phyloP scores from a whole-genome alignment of 305 asterid genomes.

The Plantago coronopus region DNA sequence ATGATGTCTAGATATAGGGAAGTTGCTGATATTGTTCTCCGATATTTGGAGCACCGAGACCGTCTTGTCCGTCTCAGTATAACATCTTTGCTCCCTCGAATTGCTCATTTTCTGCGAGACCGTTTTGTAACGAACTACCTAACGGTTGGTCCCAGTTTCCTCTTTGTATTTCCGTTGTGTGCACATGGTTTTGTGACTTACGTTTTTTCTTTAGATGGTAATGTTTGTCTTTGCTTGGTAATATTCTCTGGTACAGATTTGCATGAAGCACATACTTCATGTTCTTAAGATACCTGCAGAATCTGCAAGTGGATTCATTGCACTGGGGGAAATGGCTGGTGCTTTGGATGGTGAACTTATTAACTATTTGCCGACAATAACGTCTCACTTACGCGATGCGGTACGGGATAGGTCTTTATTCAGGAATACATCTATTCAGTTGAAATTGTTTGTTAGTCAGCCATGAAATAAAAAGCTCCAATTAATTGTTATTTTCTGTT shows the following conservation, averaged over 20 bases:
- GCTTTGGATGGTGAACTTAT: slow-evolving; percentile 97
- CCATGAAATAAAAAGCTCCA: slow-evolving; percentile 11
- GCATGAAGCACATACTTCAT: slow-evolving; percentile 98
- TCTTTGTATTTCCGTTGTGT: slow-evolving; percentile 13
- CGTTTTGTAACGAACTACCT: slow-evolving; percentile 95
- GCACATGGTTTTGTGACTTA: neutral
- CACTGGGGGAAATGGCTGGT: slow-evolving; percentile 99
- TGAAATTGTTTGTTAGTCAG: neutral
- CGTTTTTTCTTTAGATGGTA: slow-evolving; percentile 22
- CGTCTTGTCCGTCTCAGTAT: slow-evolving; percentile 98
- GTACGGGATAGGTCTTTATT: slow-evolving; percentile 42
- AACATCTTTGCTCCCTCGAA: slow-evolving; percentile 95
- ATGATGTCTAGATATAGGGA: slow-evolving; percentile 99
- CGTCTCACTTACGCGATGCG: slow-evolving; percentile 93
- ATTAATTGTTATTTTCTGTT: slow-evolving; percentile 24
- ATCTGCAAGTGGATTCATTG: slow-evolving; percentile 95
- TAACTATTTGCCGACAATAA: slow-evolving; percentile 97
- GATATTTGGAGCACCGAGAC: slow-evolving; percentile 92
- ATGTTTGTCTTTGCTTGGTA: slow-evolving; percentile 24
- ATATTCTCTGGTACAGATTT: slow-evolving; percentile 53
- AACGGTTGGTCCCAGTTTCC: slow-evolving; percentile 48
- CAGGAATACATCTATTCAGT: slow-evolving; percentile 19
- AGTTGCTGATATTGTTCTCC: slow-evolving; percentile 95
- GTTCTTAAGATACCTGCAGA: slow-evolving; percentile 96
- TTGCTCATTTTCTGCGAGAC: slow-evolving; percentile 97